phyloP scores from a whole-genome alignment of 179 eudicot species.

The Silene noctiflora region DNA sequence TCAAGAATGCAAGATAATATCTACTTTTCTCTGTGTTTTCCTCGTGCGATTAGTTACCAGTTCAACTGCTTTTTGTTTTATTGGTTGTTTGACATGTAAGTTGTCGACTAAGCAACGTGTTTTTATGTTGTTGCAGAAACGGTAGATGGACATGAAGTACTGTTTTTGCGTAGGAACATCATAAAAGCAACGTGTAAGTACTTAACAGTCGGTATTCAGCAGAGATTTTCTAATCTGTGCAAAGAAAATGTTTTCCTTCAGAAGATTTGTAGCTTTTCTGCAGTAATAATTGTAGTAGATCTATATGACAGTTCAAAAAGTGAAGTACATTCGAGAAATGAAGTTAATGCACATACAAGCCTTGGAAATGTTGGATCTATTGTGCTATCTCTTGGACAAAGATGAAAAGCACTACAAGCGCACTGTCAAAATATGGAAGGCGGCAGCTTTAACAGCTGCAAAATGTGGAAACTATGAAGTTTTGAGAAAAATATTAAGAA shows the following conservation, averaged over 20 bases:
- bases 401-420: slow-evolving; percentile 5
- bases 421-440: slow-evolving; percentile 5
- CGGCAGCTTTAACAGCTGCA: slow-evolving; percentile 17
- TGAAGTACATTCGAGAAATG: slow-evolving; percentile 15
- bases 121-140: slow-evolving; percentile 6
- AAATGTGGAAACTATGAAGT: slow-evolving; percentile 22
- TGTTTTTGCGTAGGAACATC: slow-evolving; percentile 14
- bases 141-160: slow-evolving; percentile 11
- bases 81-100: not conserved
- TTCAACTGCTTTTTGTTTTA: not conserved
- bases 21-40: not conserved
- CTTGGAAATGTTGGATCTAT: slow-evolving; percentile 14
- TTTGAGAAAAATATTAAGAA: slow-evolving; percentile 13
- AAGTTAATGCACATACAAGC: slow-evolving; percentile 24
- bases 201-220: not conserved
- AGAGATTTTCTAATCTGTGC: not conserved
- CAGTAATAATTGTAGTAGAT: not conserved
- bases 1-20: not conserved
- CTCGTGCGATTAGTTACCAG: not conserved
- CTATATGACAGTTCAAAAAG: slow-evolving; percentile 13
- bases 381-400: slow-evolving; percentile 13
- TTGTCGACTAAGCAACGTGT: not conserved
- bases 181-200: slow-evolving; percentile 14
- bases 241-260: not conserved
- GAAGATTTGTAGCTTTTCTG: not conserved